Evolutionary conservation across 2,329 filamentous ascomycete genomes (phyloP), one percentile per base, ranked within the genome.

Genomic region (Beauveria australis): DNA sequence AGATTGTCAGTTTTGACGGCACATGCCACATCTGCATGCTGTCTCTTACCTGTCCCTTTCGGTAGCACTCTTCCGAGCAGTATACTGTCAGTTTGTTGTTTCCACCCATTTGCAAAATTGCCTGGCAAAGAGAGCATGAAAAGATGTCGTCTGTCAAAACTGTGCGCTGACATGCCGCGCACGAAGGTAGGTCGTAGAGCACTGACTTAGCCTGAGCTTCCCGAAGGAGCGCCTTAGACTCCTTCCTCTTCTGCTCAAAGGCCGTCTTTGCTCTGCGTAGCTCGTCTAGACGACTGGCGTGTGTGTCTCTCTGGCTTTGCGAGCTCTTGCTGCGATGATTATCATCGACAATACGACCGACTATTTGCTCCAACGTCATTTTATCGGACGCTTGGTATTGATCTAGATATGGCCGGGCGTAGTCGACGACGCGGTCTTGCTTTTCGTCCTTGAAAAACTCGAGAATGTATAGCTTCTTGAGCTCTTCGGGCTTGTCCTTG

Each of bases 201-300:
- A 73, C 68, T 40, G 74, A 69, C 3, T 66, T 69, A 24, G 70
- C 64, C 28, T 73, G 69, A 59, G 68, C 67, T 60, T 67, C 66
- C 44, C 69, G 69, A 47, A 66, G 69, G 55, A 66, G 73, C 66
- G 67, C 68, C 70, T 73, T 75, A 69, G 66, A 72, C 68, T 70
- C 72, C 64, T 66, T 70, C 67, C 68, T 75, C 66, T 73, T 73
- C 65, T 76, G 78, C 66, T 80, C 78, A 71, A 79, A 78, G 9
- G 78, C 78, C 61, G 73, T 76, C 66, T 76, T 79, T 30, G 79
- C 79, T 61, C 79, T 72, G 19, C 73, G 73, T 4, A 81, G 72
- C 65, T 81, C 79, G 60, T 79, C 76, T 3, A 81, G 68, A 10
- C 77, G 74, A 57, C 65, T 66, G 59, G 65, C 65, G 61, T 76